Base-by-base conservation (phyloP, 371 early-diverging fungal species). In the Actinomortierella wolfii region DNA sequence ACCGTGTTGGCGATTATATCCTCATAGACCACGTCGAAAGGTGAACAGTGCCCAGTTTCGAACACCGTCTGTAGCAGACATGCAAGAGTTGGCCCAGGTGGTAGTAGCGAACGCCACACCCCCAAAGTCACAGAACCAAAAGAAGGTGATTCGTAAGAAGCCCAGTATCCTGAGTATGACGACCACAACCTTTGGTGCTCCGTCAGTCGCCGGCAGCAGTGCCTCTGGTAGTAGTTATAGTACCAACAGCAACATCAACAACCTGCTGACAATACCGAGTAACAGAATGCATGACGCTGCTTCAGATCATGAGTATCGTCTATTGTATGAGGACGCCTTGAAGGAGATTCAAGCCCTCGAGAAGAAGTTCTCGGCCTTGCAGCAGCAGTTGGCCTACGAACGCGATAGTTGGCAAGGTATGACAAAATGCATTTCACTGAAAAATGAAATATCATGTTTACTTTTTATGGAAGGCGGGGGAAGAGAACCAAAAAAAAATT, bases 291-390 rank as follows among this genome's bases (percentile, higher is more conserved):
- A 44, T 26, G 47, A 46, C 5, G n/a, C 43, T n/a, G 14, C 13
- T 34, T 28, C 48, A 3, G 64, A 65, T 40, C 64, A 14, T 47
- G 63, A 54, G 64, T 79, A 53, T 51, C 66, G 53, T 28, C 55
- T 62, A 57, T 59, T 28, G 57, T 69, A 57, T 51, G 67, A 79
- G 11, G 79, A 75, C 11, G 76, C 66, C 50, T 48, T 60, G 14
- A 77, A 67, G 14, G 75, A 77, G 17, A 73, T 54, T 76, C 79
- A 77, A 26, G 59, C 61, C 64, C 76, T 60, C 53, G 61, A 63
- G 42, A 61, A 61, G 60, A 61, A 51, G 23, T 61, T 54, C 26
- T 70, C 65, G 0, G 55, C 65, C 7, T 46, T 51, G 4, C 71
- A 70, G 57, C 29, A 70, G 14, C 71, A 70, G 18, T 29, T 70